Base-by-base conservation (phyloP, 257 asterid species). In the Nicotiana undulata region DNA sequence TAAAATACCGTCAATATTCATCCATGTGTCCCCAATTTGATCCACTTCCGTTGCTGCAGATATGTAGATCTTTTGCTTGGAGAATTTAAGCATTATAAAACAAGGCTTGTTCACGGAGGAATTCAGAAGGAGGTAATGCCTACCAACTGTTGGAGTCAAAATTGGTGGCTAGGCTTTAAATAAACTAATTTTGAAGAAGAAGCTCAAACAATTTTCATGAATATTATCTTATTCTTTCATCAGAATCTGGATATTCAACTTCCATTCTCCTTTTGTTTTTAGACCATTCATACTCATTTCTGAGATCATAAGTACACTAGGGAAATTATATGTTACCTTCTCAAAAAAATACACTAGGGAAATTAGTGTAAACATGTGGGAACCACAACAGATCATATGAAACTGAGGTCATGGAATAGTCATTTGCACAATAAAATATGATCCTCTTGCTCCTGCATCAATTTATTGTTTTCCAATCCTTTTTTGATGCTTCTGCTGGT, bases 11-110 rank as follows among this genome's bases (percentile, higher is more conserved):
- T 46, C 40, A 26, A 49, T 46, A 49, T 22, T 22, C 59, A 46
- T 72, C 59, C 61, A 49, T 74, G 44, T 74, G 61, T 46, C 40
- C 9, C 24, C 16, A 9, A 18, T 49, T 3, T 74, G 53, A 74
- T 74, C 78, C 78, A 74, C 78, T 46, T 46, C 51, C 68, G 79
- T 80, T 88, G 79, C 82, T 82, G 63, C 86, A 95, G 99, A 87
- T 96, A 96, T 87, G 99, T 96, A 78, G 99, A 96, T 90, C 87
- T 96, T 82, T 82, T 96, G 87, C 90, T 96, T 83, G 99, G 99
- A 79, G 99, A 96, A 86, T 92, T 94, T 84, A 96, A 94, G 91
- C 99, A 96, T 90, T 96, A 89, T 91, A 96, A 89, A 85, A 96
- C 99, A 78, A 89, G 98, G 90, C 88, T 96, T 86, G 94, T 93